phyloP scores from a whole-genome alignment of 495 filamentous ascomycete species.

The Alectoria sarmentosa region DNA sequence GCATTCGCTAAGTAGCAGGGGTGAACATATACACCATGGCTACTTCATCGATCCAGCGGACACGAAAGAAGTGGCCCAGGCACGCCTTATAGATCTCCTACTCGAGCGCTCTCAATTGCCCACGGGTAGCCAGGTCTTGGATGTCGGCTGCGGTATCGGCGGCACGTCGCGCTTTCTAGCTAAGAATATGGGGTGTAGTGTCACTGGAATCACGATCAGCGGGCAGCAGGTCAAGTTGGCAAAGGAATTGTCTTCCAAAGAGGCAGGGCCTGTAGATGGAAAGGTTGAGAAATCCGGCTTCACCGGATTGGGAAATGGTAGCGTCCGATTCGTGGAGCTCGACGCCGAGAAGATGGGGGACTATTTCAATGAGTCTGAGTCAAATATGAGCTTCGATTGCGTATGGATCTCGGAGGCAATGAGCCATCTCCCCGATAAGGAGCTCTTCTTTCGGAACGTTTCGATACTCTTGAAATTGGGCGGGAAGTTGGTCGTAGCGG shows the following conservation, averaged over 20 bases:
- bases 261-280: conserved; percentile 24
- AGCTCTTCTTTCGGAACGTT: conserved; percentile 47
- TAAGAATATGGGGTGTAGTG: conserved; percentile 36
- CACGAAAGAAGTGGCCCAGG: conserved; percentile 48
- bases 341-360: conserved; percentile 53
- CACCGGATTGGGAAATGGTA: conserved; percentile 35
- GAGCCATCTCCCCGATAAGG: conserved; percentile 50
- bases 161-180: conserved; percentile 49
- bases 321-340: conserved; percentile 46
- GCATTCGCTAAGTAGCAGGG: conserved; percentile 33
- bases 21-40: conserved; percentile 55
- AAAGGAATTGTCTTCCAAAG: conserved; percentile 29
- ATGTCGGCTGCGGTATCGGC: conserved; percentile 51
- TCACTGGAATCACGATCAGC: conserved; percentile 53
- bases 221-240: conserved; percentile 48
- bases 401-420: conserved; percentile 55
- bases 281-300: conserved; percentile 14
- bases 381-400: conserved; percentile 37
- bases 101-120: conserved; percentile 38
- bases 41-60: conserved; percentile 43
- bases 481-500: conserved; percentile 47
- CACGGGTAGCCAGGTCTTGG: conserved; percentile 36
- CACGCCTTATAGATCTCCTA: conserved; percentile 46
- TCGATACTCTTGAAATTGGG: conserved; percentile 34
- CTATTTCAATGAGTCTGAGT: conserved; percentile 33